phyloP scores from a whole-genome alignment of 2,329 filamentous ascomycete genomes.

The Ploettnerulaceae sp. region DNA sequence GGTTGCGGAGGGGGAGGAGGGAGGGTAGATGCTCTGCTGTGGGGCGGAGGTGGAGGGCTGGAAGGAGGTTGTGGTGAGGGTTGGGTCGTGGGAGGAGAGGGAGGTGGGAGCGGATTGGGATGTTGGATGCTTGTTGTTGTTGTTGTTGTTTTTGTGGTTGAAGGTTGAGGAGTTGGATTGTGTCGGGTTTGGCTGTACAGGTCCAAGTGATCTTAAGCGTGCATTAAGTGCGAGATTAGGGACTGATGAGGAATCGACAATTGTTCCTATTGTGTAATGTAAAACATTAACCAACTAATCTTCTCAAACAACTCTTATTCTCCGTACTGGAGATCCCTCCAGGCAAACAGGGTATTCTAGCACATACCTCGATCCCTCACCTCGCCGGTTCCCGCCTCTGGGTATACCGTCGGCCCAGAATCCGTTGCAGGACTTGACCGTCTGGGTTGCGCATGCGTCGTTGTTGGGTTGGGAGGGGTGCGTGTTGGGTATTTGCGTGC shows the following conservation, averaged over 20 bases:
- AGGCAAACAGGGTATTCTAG: neutral
- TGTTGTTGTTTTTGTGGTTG: slow-evolving; percentile 10
- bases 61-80: slow-evolving; percentile 14
- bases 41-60: slow-evolving; percentile 24
- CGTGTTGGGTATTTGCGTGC: slow-evolving; percentile 32
- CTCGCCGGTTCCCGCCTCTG: slow-evolving; percentile 7
- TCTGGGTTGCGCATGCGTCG: slow-evolving; percentile 10
- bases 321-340: neutral
- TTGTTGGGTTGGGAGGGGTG: slow-evolving; percentile 14
- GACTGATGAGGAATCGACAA: slow-evolving; percentile 16
- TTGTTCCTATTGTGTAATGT: slow-evolving; percentile 4
- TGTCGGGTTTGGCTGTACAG: slow-evolving; percentile 30
- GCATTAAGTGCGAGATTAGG: slow-evolving; percentile 21
- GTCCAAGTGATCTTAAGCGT: slow-evolving; percentile 28
- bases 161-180: slow-evolving; percentile 30
- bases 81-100: slow-evolving; percentile 9
- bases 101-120: neutral
- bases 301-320: neutral
- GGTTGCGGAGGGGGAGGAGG: neutral
- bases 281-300: neutral
- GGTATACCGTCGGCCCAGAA: slow-evolving; percentile 13
- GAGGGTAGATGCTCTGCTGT: slow-evolving; percentile 25
- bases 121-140: no score
- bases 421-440: slow-evolving; percentile 7
- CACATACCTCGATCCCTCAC: slow-evolving; percentile 17